Percentiles rank a stretch among this genome's conserved stretches.
Conservation (phyloP, 2,329 filamentous ascomycete genomes). For the Cladosporium colombiae region DNA sequence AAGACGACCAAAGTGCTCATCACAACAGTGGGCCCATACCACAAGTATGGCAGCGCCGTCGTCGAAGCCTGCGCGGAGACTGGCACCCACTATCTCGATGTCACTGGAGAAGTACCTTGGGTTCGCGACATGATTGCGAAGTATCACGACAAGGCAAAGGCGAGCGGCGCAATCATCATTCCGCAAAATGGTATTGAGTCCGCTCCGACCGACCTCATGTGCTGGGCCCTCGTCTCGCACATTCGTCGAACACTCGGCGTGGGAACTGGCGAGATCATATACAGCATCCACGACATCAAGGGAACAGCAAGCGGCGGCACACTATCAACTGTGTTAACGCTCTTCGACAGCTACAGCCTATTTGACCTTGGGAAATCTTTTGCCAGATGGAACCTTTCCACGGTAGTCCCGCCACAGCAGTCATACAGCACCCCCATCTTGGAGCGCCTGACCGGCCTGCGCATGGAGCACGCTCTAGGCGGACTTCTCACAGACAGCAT, state of each 20-base stretch:
- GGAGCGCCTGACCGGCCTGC: conserved; percentile 53
- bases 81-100: conserved; percentile 69
- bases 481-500: conserved; percentile 59
- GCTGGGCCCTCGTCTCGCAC: conserved; percentile 55
- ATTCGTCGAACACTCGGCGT: conserved; percentile 54
- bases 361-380: conserved; percentile 50
- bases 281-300: conserved; percentile 57
- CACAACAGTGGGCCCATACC: conserved; percentile 64
- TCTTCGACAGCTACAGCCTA: conserved; percentile 52
- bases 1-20: conserved; percentile 60
- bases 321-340: conserved; percentile 64
- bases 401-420: conserved; percentile 40
- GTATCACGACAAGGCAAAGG: conserved; percentile 61
- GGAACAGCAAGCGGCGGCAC: conserved; percentile 58
- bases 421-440: conserved; percentile 38
- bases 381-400: conserved; percentile 55
- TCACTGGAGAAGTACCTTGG: conserved; percentile 66
- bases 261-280: conserved; percentile 53
- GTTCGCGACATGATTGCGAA: conserved; percentile 62
- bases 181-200: conserved; percentile 63
- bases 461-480: conserved; percentile 53
- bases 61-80: conserved; percentile 64
- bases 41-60: conserved; percentile 64
- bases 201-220: conserved; percentile 58
- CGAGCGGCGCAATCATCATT: conserved; percentile 62